These are phyloP conservation scores for Termitomyces sp. DNA, from an alignment of 768 basidiomycete genomes.

Conservation along the genomic window DNA sequence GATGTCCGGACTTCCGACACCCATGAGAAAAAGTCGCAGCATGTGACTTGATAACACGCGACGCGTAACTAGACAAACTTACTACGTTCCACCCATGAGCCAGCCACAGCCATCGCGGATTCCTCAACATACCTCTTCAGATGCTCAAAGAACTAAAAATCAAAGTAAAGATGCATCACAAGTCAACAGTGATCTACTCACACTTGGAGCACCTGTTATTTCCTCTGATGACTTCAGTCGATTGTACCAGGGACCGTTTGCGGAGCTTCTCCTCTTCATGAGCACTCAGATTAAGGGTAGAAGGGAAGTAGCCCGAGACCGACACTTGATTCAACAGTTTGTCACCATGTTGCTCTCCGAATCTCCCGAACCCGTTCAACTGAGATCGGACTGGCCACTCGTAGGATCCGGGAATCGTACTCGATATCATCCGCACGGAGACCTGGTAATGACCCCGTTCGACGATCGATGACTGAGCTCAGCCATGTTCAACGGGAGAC, in stretches of 20 bases:
- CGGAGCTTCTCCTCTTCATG: constrained; percentile 12
- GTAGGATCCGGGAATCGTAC: constrained; percentile 7
- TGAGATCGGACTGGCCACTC: neutral
- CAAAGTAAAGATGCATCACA: neutral
- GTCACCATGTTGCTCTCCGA: neutral
- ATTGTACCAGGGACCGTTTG: constrained; percentile 15
- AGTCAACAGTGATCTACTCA: constrained; percentile 5
- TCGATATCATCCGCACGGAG: constrained; percentile 1
- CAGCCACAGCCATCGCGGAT: constrained; percentile 2
- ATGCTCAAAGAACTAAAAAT: neutral
- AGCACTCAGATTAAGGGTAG: constrained; percentile 17
- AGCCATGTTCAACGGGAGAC: neutral
- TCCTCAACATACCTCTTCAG: neutral
- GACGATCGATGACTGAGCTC: neutral
- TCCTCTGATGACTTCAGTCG: constrained; percentile 14
- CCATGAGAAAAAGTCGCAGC: neutral
- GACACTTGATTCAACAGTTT: constrained; percentile 13
- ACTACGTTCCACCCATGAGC: neutral
- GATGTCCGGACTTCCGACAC: too few relatives aligned
- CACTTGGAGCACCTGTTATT: constrained; percentile 14
- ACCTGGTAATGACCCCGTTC: constrained; percentile 1
- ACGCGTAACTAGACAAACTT: neutral
- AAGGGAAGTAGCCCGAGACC: constrained; percentile 8
- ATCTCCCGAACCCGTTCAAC: neutral
- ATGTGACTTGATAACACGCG: neutral